Percentiles rank a stretch among this genome's conserved stretches.
phyloP scores from a whole-genome alignment of 345 rosid species.

The Dovyalis caffra region DNA sequence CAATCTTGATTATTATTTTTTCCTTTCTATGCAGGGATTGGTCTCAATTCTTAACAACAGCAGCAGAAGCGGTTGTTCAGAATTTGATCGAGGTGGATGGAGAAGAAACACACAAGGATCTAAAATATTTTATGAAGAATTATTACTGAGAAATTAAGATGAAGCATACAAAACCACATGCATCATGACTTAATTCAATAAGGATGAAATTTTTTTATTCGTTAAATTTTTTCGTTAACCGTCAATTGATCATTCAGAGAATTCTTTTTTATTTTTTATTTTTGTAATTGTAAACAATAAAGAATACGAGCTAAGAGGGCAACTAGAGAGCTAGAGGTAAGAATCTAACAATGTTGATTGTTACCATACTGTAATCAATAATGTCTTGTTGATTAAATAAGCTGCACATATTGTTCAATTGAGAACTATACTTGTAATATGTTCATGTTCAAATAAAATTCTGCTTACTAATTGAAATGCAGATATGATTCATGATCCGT shows the following conservation, averaged over 20 bases:
- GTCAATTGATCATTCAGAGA: neutral
- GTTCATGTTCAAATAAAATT: neutral
- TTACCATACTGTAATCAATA: neutral
- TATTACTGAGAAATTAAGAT: neutral
- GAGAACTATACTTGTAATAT: neutral
- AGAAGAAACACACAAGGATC: slow-evolving; percentile 17
- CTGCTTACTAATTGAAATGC: neutral
- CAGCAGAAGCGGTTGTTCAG: slow-evolving; percentile 64
- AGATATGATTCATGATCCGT: neutral
- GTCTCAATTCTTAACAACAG: slow-evolving; percentile 62
- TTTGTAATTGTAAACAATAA: neutral
- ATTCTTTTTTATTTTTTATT: neutral
- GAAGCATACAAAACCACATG: neutral
- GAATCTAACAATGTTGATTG: neutral
- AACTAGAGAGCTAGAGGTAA: neutral
- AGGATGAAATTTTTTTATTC: neutral
- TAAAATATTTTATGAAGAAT: slow-evolving; percentile 17
- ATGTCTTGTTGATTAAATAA: neutral
- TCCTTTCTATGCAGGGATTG: slow-evolving; percentile 51
- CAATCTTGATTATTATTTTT: neutral
- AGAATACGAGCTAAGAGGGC: neutral
- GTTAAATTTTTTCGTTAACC: neutral
- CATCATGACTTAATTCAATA: neutral
- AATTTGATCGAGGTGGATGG: slow-evolving; percentile 62
- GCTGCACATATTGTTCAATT: neutral